Evolutionary conservation across 257 asterid genomes (phyloP), one percentile per base, ranked within the genome.

Genomic region (Thymus quinquecostatus): DNA sequence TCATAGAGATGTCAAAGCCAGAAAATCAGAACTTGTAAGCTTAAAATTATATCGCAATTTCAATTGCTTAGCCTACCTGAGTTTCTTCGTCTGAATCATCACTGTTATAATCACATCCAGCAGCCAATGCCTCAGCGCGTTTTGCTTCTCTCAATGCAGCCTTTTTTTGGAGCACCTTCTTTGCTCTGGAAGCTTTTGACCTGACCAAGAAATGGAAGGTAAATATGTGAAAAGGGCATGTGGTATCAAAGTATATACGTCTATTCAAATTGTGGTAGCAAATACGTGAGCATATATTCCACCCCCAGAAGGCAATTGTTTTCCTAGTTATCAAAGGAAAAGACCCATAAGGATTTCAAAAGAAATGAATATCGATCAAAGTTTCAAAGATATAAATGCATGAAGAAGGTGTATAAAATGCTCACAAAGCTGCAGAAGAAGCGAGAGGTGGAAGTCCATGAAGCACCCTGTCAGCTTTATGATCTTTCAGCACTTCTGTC

Each of bases 31-130:
- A 44, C 38, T 28, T 48, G 27, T 21, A 59, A 54, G 38, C 68
- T 69, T 38, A 66, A 63, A 68, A 47, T 56, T 59, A 45, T 33
- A 63, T 45, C 64, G 44, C 40, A 63, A 49, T 59, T 41, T 56
- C 14, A 34, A 75, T 54, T 78, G 56, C 86, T 84, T 79, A 86
- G 56, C 86, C 82, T 79, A 86, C 92, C 12, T 86, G 92, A 67
- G 89, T 80, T 73, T 92, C 95, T 44, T 85, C 83, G 51, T 92
- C 96, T 32, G 96, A 89, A 80, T 87, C 95, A 43, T 90, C 98
- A 72, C 98, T 90, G 55, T 68, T 75, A 89, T 88, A 90, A 77
- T 90, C 89, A 75, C 81, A 66, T 75, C 98, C 96, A 78, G 89
- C 96, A 77, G 98, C 97, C 80, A 87, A 69, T 38, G 90, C 86